A percentile compares a stretch with the other conserved stretches of the same genome.
Conservation (phyloP, 805 yeast species). For the Candida pini region DNA sequence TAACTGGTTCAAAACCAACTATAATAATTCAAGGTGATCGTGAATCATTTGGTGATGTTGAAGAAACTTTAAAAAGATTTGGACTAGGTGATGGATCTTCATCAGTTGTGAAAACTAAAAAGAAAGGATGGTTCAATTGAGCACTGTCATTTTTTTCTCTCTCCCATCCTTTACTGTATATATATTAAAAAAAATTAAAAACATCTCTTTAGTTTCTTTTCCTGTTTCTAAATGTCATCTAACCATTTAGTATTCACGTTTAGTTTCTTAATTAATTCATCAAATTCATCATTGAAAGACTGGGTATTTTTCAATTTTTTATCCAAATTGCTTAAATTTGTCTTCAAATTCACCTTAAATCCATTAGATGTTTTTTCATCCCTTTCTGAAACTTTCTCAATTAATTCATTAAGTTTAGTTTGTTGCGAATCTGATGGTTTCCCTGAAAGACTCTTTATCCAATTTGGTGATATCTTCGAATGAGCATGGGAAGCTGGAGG, state of each 20-base stretch:
- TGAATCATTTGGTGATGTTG: conserved; percentile 80
- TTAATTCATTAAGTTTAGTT: conserved; percentile 4
- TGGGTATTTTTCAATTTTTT: conserved; percentile 2
- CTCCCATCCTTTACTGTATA: too few relatives aligned
- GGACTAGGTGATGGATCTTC: conserved; percentile 53
- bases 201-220: background rate
- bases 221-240: conserved; percentile 5
- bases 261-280: conserved; percentile 3
- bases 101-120: conserved; percentile 4
- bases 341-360: conserved; percentile 14
- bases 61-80: conserved; percentile 53
- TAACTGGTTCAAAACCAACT: conserved; percentile 76
- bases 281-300: conserved; percentile 1
- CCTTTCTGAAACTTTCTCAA: conserved; percentile 9
- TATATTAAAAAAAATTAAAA: background rate
- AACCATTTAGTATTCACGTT: conserved; percentile 13
- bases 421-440: conserved; percentile 7
- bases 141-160: too few relatives aligned
- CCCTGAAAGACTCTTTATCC: conserved; percentile 13
- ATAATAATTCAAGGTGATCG: conserved; percentile 86
- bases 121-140: conserved; percentile 17
- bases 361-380: conserved; percentile 12
- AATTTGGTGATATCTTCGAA: conserved; percentile 6
- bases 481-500: background rate
- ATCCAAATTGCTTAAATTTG: conserved; percentile 9